Percentiles rank a stretch among this genome's conserved stretches.
These are phyloP conservation scores for Aphelidium insulamus DNA, from an alignment of 371 early-diverging fungal genomes.

Conservation along the genomic window DNA sequence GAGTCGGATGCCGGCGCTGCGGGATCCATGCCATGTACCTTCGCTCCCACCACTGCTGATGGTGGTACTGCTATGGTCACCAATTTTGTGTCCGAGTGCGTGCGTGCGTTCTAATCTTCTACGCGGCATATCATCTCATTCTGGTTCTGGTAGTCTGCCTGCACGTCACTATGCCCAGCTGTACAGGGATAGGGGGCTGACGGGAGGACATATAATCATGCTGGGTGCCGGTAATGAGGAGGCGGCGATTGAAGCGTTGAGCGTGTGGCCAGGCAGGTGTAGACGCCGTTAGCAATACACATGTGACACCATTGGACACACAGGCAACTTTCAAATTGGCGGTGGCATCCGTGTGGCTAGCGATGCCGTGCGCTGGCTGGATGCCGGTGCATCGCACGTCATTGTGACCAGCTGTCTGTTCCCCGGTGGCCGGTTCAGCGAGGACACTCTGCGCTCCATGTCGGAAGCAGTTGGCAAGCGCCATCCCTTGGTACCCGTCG, in stretches of 20 bases:
- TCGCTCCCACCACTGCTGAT: too few relatives aligned
- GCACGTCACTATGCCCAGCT: slow-evolving; percentile 55
- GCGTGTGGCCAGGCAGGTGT: slow-evolving; percentile 46
- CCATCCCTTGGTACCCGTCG: slow-evolving; percentile 36
- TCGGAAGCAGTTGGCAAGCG: slow-evolving; percentile 45
- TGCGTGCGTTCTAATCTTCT: background rate
- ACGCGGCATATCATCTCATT: background rate
- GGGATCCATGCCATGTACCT: too few relatives aligned
- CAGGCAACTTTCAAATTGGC: slow-evolving; percentile 62
- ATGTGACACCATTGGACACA: slow-evolving; percentile 1
- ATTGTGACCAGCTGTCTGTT: slow-evolving; percentile 90
- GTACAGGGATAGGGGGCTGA: slow-evolving; percentile 40
- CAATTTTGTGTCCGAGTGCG: slow-evolving; percentile 72
- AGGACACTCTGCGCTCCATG: slow-evolving; percentile 36
- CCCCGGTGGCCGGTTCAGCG: slow-evolving; percentile 42
- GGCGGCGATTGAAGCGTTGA: slow-evolving; percentile 61
- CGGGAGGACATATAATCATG: slow-evolving; percentile 83
- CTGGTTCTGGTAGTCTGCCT: slow-evolving; percentile 25
- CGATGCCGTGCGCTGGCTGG: slow-evolving; percentile 71
- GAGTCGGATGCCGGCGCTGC: slow-evolving; percentile 28
- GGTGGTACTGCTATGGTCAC: too few relatives aligned
- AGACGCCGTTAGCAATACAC: background rate
- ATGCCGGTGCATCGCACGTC: slow-evolving; percentile 58
- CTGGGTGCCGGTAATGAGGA: slow-evolving; percentile 70
- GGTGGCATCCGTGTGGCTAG: slow-evolving; percentile 76